Evolutionary conservation across 2,329 filamentous ascomycete species (phyloP), one percentile per base, ranked within the genome.

Genomic region (Apiospora hydei): DNA sequence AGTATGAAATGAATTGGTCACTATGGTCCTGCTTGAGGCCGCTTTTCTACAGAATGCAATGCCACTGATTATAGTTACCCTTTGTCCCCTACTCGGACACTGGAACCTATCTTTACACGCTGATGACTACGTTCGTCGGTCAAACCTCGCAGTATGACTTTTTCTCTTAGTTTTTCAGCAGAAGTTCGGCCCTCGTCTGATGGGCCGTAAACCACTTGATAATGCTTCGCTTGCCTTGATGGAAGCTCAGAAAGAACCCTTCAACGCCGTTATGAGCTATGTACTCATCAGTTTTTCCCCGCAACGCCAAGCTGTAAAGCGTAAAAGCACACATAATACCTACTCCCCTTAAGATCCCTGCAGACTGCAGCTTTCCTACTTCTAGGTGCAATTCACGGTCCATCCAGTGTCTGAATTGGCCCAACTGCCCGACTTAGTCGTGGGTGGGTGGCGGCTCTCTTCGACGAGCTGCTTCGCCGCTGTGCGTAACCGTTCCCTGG

Each of bases 261-360:
- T 64, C 57, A 64, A 64, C 57, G 57, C 57, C 57, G 34, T 64
- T 41, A 41, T 64, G 57, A 64, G 34, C 18, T 38, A 24, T 41
- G 30, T 21, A 41, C 57, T 41, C 57, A 64, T 64, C 57, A 24
- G 34, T 64, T 64, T 64, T 64, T 34, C 57, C 49, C 57, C 57
- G 57, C 57, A 64, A 64, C 57, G 57, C 57, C 57, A 41, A 41
- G 34, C 57, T 64, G 57, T 64, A 64, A 64, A 64, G 57, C 57
- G 57, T 64, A 64, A 64, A 64, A 64, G 57, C 34, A 64, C 53
- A 61, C 57, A 64, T 41, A 64, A 64, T 64, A 64, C 57, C 57
- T 64, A 41, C 10, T 34, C 57, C 57, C 57, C 53, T 41, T 64
- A 7, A 18, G 30, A 64, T 64, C 57, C 30, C 41, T 64, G 21